Base-by-base conservation (phyloP, 805 yeast genomes). In the Ogataea henricii region DNA sequence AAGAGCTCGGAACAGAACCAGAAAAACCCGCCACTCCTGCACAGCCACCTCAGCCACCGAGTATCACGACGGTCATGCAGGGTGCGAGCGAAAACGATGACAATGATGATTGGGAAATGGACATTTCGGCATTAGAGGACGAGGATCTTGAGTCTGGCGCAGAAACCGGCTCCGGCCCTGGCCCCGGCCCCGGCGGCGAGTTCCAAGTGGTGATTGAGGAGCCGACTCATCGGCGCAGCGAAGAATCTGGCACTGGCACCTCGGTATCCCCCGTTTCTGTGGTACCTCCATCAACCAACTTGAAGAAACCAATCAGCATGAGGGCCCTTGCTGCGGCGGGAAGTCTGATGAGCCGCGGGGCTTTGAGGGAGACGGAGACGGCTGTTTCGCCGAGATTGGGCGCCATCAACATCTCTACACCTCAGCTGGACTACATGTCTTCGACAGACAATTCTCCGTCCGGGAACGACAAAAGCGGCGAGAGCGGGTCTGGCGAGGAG, bases 91-190 rank as follows among this genome's bases (percentile, higher is more conserved):
- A 17, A 32, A 32, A 32, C 8, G 35, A 32, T 1, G 47, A 29
- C n/a, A 46, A 46, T 8, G 65, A 56, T 10, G 60, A 59, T 10
- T 59, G 58, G 49, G 48, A 48, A 16, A 45, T 59, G 26, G 55
- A 59, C 23, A 40, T 55, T 6, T 57, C 63, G 0, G 65, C 58
- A 40, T 61, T 62, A 63, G 65, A 59, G 9, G 65, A 62, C 13
- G 58, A 46, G 3, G 63, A 57, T 18, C 50, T 41, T 33, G 37
- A 23, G 32, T 6, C 3, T 18, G 21, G 8, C 9, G 13, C 30
- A 4, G n/a, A n/a, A n/a, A n/a, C n/a, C n/a, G n/a, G n/a, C n/a
- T n/a, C n/a, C n/a, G n/a, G n/a, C n/a, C n/a, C n/a, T n/a, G n/a
- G n/a, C n/a, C n/a, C n/a, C n/a, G n/a, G n/a, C n/a, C n/a, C n/a